A percentile compares a stretch with the other conserved stretches of the same genome.
These are phyloP conservation scores for Vaccinium macrocarpon DNA, from an alignment of 148 eudicot species.

Conservation along the genomic window DNA sequence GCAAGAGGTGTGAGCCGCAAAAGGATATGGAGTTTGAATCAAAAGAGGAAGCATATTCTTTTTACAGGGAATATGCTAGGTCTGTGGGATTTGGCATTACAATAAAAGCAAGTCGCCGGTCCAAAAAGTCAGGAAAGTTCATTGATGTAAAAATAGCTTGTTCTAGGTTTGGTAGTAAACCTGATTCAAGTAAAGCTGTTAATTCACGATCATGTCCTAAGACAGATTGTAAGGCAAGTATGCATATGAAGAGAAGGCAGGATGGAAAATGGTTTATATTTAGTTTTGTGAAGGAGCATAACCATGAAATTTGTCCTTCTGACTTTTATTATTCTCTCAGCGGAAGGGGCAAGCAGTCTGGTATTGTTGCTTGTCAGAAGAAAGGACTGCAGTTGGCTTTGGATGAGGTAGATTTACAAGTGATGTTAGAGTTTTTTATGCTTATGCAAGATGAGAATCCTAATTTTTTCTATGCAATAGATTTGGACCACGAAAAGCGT, in stretches of 20 bases:
- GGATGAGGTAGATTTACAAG: conserved; percentile 26
- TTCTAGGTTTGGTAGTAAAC: conserved; percentile 37
- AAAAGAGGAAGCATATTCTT: conserved; percentile 40
- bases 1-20: conserved; percentile 24
- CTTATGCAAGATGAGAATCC: conserved; percentile 32
- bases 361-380: conserved; percentile 17
- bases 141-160: conserved; percentile 41
- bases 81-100: conserved; percentile 41
- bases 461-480: conserved; percentile 29
- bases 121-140: conserved; percentile 36
- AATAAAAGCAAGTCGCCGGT: conserved; percentile 35
- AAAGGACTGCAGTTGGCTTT: conserved; percentile 26
- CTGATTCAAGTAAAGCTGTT: conserved; percentile 22
- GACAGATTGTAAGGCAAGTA: conserved; percentile 40
- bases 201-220: conserved; percentile 33
- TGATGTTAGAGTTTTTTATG: conserved; percentile 25
- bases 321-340: conserved; percentile 14
- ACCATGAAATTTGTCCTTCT: conserved; percentile 33
- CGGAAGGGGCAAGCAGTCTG: conserved; percentile 4
- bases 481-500: conserved; percentile 26
- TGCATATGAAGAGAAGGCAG: conserved; percentile 41
- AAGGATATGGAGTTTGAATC: conserved; percentile 34
- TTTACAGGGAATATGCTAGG: conserved; percentile 36
- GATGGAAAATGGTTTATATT: conserved; percentile 41
- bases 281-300: conserved; percentile 38